A percentile compares a stretch with the other conserved stretches of the same genome.
These are phyloP conservation scores for Alternaria novae-zelandiae DNA, from an alignment of 2,329 filamentous ascomycete genomes.

Conservation along the genomic window DNA sequence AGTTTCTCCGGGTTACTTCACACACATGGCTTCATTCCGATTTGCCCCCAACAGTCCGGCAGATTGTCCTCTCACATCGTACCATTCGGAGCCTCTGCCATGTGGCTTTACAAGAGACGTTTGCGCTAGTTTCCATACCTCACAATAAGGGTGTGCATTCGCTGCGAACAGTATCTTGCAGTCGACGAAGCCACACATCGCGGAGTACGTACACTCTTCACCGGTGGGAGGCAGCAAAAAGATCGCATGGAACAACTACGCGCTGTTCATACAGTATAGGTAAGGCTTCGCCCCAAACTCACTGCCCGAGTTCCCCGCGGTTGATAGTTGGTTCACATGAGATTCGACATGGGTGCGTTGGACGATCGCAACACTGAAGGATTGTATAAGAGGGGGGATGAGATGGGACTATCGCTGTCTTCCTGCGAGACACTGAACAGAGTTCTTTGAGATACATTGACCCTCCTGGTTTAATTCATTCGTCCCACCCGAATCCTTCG, in stretches of 20 bases:
- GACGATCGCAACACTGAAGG: background rate
- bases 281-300: background rate
- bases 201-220: background rate
- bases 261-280: background rate
- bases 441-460: background rate
- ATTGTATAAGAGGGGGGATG: background rate
- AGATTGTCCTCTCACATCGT: background rate
- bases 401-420: background rate
- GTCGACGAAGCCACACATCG: background rate
- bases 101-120: background rate
- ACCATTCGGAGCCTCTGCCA: background rate
- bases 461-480: background rate
- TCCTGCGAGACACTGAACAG: background rate
- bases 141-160: background rate
- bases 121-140: background rate
- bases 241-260: background rate
- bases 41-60: background rate
- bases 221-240: background rate
- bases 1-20: background rate
- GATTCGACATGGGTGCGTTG: background rate
- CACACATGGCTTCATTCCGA: slow-evolving; percentile 7
- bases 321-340: background rate
- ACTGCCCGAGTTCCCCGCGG: background rate
- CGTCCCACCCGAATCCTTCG: background rate
- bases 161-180: background rate